Evolutionary conservation across 2,329 filamentous ascomycete species (phyloP).

Genomic region (Beauveria sp.): DNA sequence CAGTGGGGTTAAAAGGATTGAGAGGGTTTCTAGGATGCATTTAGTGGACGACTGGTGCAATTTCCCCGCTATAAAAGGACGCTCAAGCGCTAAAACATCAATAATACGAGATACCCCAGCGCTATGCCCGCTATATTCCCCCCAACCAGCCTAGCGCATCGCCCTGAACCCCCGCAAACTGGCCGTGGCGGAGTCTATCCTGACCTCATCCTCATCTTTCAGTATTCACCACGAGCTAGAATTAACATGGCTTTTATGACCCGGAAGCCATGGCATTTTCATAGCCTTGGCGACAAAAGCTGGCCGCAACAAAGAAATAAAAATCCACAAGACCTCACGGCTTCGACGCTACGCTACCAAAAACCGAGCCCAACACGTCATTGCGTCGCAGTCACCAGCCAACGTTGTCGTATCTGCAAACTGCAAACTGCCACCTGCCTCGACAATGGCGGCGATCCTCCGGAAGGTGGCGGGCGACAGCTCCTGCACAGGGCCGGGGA

Average conservation of each 20-base stretch:
- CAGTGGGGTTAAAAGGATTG: background rate
- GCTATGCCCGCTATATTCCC: background rate
- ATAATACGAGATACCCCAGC: background rate
- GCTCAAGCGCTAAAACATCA: background rate
- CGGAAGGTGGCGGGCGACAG: background rate
- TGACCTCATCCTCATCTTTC: background rate
- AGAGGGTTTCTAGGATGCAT: background rate
- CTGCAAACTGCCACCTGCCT: too few species aligned
- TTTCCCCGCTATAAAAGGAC: background rate
- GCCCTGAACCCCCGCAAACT: background rate
- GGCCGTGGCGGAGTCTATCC: background rate
- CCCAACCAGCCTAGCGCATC: background rate
- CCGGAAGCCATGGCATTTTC: background rate
- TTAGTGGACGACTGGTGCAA: background rate
- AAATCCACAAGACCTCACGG: background rate
- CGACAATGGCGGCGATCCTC: background rate
- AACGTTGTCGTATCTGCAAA: background rate
- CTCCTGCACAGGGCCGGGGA: background rate
- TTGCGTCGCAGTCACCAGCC: background rate
- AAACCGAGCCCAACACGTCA: background rate
- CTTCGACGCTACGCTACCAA: background rate
- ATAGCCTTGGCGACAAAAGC: background rate
- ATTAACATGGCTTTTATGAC: background rate
- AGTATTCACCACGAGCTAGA: too few species aligned
- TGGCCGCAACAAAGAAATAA: background rate